Evolutionary conservation across 164 flowering plant genomes (phyloP).

Genomic region (Vitis rupestris): DNA sequence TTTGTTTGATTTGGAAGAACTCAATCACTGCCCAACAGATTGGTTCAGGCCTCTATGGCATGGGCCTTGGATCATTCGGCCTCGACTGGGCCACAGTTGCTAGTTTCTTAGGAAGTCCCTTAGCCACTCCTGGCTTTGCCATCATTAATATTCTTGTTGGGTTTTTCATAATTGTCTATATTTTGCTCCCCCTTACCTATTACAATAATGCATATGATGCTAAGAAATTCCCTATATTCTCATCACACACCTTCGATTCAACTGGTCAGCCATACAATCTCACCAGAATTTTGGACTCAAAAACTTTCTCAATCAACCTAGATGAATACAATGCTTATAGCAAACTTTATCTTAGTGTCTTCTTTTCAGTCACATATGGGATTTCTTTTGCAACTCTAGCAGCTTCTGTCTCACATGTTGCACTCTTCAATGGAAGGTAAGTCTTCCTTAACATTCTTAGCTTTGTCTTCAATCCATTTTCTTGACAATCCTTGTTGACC

Average conservation of each 20-base stretch:
- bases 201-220: slow-evolving; percentile 53
- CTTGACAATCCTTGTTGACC: too few species aligned
- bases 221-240: slow-evolving; percentile 52
- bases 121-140: slow-evolving; percentile 55
- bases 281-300: slow-evolving; percentile 28
- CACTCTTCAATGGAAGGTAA: slow-evolving; percentile 63
- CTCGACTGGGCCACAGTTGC: slow-evolving; percentile 60
- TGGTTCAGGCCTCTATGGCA: slow-evolving; percentile 60
- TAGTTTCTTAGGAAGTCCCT: slow-evolving; percentile 51
- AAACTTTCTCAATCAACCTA: slow-evolving; percentile 31
- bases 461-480: neutral
- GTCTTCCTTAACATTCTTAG: neutral
- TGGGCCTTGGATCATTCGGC: slow-evolving; percentile 59
- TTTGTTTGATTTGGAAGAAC: slow-evolving; percentile 57
- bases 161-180: slow-evolving; percentile 42
- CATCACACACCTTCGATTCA: slow-evolving; percentile 29
- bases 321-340: slow-evolving; percentile 41
- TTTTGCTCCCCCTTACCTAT: slow-evolving; percentile 47
- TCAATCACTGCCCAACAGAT: slow-evolving; percentile 56
- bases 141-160: slow-evolving; percentile 53
- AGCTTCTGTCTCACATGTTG: slow-evolving; percentile 59
- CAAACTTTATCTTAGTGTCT: slow-evolving; percentile 47
- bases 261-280: slow-evolving; percentile 36
- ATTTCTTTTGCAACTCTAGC: slow-evolving; percentile 51
- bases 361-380: slow-evolving; percentile 57